These are phyloP conservation scores for Phytophthora litchii DNA, from an alignment of 352 stramenopile species.

Conservation along the genomic window DNA sequence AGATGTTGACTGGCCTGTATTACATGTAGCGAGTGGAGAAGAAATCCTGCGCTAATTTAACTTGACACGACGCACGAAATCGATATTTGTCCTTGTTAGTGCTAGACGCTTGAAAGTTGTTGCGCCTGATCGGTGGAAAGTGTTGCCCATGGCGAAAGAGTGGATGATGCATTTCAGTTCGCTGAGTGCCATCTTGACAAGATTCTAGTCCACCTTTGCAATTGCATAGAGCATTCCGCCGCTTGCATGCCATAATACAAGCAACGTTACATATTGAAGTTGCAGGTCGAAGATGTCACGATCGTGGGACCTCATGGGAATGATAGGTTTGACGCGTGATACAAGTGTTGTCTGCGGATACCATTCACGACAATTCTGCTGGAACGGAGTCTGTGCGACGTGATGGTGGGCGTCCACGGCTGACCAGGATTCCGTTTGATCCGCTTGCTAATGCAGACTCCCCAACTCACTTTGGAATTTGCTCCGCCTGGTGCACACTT, in stretches of 20 bases:
- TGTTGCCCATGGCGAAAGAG: not conserved
- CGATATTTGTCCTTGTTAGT: too few species aligned
- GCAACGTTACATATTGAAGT: constrained; percentile 26
- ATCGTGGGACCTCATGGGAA: constrained; percentile 27
- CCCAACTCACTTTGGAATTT: constrained; percentile 30
- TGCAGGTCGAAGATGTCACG: constrained; percentile 14
- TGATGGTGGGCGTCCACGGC: constrained; percentile 5
- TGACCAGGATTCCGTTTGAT: constrained; percentile 13
- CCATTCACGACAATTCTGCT: constrained; percentile 21
- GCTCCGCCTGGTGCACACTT: constrained; percentile 14
- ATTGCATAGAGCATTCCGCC: constrained; percentile 13
- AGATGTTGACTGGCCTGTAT: too few species aligned
- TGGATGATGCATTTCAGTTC: not conserved
- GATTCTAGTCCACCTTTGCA: not conserved
- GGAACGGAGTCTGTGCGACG: constrained; percentile 17
- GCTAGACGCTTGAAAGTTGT: not conserved
- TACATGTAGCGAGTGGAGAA: too few species aligned
- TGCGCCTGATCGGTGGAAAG: constrained; percentile 5
- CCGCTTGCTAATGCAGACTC: not conserved
- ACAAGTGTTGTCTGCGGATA: constrained; percentile 9
- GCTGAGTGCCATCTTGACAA: constrained; percentile 4
- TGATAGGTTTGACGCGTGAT: constrained; percentile 15
- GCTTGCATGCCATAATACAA: not conserved
- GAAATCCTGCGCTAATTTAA: not conserved
- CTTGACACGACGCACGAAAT: too few species aligned